phyloP scores from a whole-genome alignment of 2,329 filamentous ascomycete genomes.

The Coniella lustricola region DNA sequence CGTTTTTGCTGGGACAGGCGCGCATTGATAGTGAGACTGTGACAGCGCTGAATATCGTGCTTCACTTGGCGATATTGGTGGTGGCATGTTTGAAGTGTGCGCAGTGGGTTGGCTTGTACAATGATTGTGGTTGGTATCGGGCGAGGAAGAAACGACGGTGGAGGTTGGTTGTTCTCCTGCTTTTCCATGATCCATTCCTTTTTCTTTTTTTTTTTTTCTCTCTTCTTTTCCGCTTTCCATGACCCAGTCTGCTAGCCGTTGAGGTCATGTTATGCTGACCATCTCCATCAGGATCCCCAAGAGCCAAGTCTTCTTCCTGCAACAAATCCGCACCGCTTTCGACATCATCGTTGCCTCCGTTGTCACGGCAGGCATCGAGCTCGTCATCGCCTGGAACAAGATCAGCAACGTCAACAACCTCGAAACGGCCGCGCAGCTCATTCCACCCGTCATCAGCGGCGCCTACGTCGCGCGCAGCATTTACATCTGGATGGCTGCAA shows the following conservation, averaged over 20 bases:
- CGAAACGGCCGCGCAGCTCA: conserved; percentile 20
- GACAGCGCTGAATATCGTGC: conserved; percentile 16
- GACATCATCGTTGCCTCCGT: conserved; percentile 17
- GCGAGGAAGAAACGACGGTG: conserved; percentile 5
- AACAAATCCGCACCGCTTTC: conserved; percentile 18
- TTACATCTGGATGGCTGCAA: conserved; percentile 6
- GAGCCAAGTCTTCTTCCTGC: conserved; percentile 11
- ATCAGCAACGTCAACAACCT: conserved; percentile 23
- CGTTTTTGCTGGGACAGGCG: conserved; percentile 17
- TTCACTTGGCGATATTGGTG: conserved; percentile 15
- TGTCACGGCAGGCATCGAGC: conserved; percentile 19
- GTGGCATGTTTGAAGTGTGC: conserved; percentile 7
- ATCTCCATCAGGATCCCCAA: conserved; percentile 8
- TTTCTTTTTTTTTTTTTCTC: too few relatives aligned
- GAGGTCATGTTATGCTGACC: too few relatives aligned
- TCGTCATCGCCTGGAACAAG: conserved; percentile 19
- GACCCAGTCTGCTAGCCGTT: neutral
- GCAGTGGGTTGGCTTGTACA: conserved; percentile 1
- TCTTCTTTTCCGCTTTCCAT: too few relatives aligned
- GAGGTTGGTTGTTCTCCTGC: conserved; percentile 5
- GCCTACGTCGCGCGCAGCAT: conserved; percentile 9
- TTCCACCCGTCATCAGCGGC: conserved; percentile 13
- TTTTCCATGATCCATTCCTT: neutral
- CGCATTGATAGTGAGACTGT: conserved; percentile 12
- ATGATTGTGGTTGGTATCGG: conserved; percentile 8